Base-by-base conservation (phyloP, 495 filamentous ascomycete species). In the Neurospora tetrasperma region DNA sequence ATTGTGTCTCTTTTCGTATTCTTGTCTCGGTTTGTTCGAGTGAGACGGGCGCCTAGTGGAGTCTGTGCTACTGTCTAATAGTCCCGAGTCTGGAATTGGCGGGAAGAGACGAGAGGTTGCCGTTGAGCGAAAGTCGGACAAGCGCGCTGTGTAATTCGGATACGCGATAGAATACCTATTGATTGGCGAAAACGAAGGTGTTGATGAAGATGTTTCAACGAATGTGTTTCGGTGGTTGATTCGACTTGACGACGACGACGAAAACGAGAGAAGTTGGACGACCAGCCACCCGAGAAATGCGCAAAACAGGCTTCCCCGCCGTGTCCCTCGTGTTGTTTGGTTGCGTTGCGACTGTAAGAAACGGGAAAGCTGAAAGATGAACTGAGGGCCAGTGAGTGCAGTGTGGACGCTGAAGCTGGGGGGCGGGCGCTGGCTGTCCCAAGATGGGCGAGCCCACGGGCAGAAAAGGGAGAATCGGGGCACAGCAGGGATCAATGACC, bases 121-220 rank as follows among this genome's bases (percentile, higher is more conserved):
- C 44, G 70, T 35, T 71, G 70, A 48, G 70, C 27, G 70, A 71
- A 31, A 48, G 70, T 62, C 23, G 70, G 70, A 62, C 48, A 31
- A 48, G 18, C n/a, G 43, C 43, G 46, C 20, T 6, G 46, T 59
- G 10, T 66, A 66, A 38, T 66, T 66, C 54, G 54, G 27, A 62
- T 66, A 66, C 35, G 54, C 54, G 54, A 66, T 66, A 35, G 54
- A 66, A 66, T 66, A 38, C 3, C 35, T 38, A 35, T 66, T 66
- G 54, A 18, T 38, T 62, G 66, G 71, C 11, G 23, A 69, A 39
- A 68, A 66, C 54, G 54, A 66, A 31, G 35, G 54, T 66, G 27
- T 66, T 66, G 27, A 66, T 66, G 31, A 31, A 71, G 20, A 69
- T 68, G 27, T 71, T 71, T 68, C 46, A 71, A 71, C 46, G 71